phyloP scores from a whole-genome alignment of 129 eudicot genomes.

The Flaveria robusta region DNA sequence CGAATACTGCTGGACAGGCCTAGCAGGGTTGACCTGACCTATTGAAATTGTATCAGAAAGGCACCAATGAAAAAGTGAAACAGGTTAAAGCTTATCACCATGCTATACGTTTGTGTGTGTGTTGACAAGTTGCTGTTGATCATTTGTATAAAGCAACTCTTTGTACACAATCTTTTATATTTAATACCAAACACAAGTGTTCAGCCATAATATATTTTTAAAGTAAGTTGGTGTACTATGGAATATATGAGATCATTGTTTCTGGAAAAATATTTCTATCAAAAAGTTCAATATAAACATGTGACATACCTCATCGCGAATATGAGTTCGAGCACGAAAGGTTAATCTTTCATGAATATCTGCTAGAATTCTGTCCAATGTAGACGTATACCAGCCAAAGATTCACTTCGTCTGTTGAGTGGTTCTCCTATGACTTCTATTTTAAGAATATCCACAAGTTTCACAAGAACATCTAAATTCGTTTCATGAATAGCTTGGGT shows the following conservation, averaged over 20 bases:
- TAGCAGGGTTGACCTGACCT: too few species aligned
- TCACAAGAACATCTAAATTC: conserved; percentile 94
- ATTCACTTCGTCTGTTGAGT: conserved; percentile 75
- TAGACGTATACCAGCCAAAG: conserved; percentile 87
- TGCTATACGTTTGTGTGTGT: not conserved
- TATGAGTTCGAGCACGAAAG: conserved; percentile 94
- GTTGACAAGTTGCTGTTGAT: not conserved
- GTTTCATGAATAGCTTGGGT: conserved; percentile 89
- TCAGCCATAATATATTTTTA: not conserved
- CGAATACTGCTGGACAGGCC: too few species aligned
- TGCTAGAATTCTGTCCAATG: conserved; percentile 84
- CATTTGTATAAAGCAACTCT: not conserved
- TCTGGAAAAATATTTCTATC: not conserved
- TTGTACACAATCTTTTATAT: not conserved
- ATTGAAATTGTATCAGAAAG: too few species aligned
- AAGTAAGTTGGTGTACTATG: not conserved
- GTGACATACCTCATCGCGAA: conserved; percentile 83
- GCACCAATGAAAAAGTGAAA: too few species aligned
- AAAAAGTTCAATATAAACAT: not conserved
- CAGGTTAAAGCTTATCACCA: too few species aligned
- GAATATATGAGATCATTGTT: not conserved
- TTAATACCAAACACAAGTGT: not conserved
- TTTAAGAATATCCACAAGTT: conserved; percentile 96
- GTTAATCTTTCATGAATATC: conserved; percentile 98
- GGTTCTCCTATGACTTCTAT: conserved; percentile 94